Conservation (phyloP, 371 early-diverging fungal genomes). For the Mucor irregularis region DNA sequence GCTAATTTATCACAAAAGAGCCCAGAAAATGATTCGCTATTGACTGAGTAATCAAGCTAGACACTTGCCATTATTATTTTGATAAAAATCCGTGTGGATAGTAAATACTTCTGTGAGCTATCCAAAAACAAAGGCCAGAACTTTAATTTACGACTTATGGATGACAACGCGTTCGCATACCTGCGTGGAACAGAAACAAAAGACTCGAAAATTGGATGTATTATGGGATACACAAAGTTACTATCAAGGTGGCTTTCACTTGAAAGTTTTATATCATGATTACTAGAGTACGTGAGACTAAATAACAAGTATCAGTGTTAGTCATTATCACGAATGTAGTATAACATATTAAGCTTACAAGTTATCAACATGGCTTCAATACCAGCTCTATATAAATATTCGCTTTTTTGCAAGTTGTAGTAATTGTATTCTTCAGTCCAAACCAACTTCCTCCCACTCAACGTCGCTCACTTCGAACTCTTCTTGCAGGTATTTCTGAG, state of each 20-base stretch:
- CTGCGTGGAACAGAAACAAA: neutral
- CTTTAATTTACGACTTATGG: neutral
- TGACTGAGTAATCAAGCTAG: too few species aligned
- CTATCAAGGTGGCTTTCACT: neutral
- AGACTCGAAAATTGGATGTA: too few species aligned
- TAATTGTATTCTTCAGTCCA: neutral
- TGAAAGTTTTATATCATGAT: neutral
- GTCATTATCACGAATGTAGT: neutral
- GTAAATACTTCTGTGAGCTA: too few species aligned
- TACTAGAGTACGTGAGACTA: neutral
- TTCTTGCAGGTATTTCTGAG: neutral
- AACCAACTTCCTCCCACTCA: neutral
- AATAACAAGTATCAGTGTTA: neutral
- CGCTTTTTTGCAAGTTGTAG: slow-evolving; percentile 3
- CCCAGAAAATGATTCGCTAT: too few species aligned
- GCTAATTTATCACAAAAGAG: too few species aligned
- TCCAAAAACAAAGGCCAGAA: neutral
- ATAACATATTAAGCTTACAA: neutral
- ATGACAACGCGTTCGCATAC: neutral
- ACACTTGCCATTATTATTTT: too few species aligned
- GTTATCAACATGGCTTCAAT: neutral
- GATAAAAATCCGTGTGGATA: too few species aligned
- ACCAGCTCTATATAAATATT: neutral
- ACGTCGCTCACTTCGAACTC: slow-evolving; percentile 1
- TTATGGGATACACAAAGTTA: too few species aligned